These are phyloP conservation scores for Nicotiana rustica DNA, from an alignment of 305 asterid species.

Conservation along the genomic window DNA sequence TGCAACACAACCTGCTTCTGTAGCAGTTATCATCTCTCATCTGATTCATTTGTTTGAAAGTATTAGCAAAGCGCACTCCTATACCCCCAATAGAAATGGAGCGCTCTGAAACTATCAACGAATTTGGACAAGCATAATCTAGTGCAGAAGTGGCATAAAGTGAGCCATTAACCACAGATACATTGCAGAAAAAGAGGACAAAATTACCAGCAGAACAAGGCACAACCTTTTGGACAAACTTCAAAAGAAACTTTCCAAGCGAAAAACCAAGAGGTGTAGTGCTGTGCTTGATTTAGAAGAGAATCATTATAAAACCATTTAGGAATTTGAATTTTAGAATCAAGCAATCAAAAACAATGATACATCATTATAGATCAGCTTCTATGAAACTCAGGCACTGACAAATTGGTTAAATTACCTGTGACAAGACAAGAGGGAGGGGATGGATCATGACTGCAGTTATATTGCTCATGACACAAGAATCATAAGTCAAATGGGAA, in stretches of 20 bases:
- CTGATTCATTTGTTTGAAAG: slow-evolving; percentile 10
- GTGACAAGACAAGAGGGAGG: slow-evolving; percentile 10
- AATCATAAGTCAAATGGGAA: not conserved
- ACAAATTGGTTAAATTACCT: not conserved
- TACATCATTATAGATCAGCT: slow-evolving; percentile 24
- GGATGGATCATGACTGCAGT: slow-evolving; percentile 12
- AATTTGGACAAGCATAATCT: not conserved
- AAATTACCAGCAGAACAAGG: not conserved
- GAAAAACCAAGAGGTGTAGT: not conserved
- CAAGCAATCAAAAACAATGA: not conserved
- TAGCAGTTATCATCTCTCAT: not conserved
- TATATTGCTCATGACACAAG: not conserved
- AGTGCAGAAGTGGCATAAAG: not conserved
- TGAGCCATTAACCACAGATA: not conserved
- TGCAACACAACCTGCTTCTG: slow-evolving; percentile 68
- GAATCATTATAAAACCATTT: not conserved
- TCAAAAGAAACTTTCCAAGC: not conserved
- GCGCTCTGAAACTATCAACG: not conserved
- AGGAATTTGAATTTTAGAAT: not conserved
- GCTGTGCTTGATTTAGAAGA: not conserved
- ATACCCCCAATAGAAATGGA: not conserved
- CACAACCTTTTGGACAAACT: not conserved
- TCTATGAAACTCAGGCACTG: not conserved
- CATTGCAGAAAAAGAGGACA: not conserved
- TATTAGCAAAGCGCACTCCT: not conserved